These are phyloP conservation scores for Komagataella ulmi DNA, from an alignment of 805 yeast species.

Conservation along the genomic window DNA sequence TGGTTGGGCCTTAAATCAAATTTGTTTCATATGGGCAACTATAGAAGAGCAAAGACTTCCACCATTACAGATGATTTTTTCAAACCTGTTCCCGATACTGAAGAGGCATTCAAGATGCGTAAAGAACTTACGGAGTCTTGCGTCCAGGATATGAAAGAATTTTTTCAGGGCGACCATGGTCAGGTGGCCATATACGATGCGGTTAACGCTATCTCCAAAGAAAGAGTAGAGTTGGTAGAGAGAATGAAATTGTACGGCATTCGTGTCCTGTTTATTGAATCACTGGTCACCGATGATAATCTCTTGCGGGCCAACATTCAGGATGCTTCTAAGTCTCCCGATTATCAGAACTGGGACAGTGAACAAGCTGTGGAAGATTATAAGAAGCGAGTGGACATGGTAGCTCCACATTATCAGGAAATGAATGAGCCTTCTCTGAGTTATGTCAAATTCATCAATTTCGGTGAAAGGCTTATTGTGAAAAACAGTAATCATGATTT, in stretches of 20 bases:
- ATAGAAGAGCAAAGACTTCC: slow-evolving; percentile 46
- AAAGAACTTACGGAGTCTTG: slow-evolving; percentile 48
- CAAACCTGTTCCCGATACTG: slow-evolving; percentile 32
- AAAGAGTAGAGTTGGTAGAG: slow-evolving; percentile 45
- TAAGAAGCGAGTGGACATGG: slow-evolving; percentile 51
- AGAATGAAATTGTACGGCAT: slow-evolving; percentile 44
- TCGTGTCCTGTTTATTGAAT: slow-evolving; percentile 79
- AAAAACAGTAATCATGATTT: slow-evolving; percentile 81
- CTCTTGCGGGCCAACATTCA: slow-evolving; percentile 65
- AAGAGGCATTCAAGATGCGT: slow-evolving; percentile 39
- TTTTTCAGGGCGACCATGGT: slow-evolving; percentile 67
- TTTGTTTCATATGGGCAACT: slow-evolving; percentile 85
- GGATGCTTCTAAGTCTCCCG: slow-evolving; percentile 81
- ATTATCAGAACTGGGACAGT: slow-evolving; percentile 66
- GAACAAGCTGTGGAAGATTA: slow-evolving; percentile 69
- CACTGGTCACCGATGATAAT: slow-evolving; percentile 60
- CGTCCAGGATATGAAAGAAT: slow-evolving; percentile 51
- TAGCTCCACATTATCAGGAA: slow-evolving; percentile 61
- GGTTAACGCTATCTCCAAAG: slow-evolving; percentile 66
- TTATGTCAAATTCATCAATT: slow-evolving; percentile 79
- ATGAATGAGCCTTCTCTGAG: slow-evolving; percentile 48
- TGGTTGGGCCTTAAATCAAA: slow-evolving; percentile 96
- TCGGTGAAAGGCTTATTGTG: slow-evolving; percentile 73
- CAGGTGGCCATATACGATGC: slow-evolving; percentile 97
- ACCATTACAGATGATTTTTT: slow-evolving; percentile 60